Conservation (phyloP, 441 rosid species). For the Erysimum cheiri region DNA sequence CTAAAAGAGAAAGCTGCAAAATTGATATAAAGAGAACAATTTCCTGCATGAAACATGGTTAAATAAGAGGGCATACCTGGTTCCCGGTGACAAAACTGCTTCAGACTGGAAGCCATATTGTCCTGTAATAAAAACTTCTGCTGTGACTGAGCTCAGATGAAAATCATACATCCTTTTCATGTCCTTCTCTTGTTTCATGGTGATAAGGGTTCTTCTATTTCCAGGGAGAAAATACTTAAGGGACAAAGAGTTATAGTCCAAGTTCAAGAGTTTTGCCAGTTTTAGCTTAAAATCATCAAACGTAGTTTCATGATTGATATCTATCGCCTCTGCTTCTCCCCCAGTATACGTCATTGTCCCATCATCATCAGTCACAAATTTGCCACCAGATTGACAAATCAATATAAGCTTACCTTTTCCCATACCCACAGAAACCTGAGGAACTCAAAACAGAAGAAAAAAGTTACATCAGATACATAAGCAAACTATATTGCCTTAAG, state of each 20-base stretch:
- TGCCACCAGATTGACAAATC: constrained; percentile 87
- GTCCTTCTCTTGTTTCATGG: constrained; percentile 74
- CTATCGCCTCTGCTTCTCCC: constrained; percentile 88
- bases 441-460: constrained; percentile 28
- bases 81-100: constrained; percentile 36
- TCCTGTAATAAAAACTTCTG: constrained; percentile 72
- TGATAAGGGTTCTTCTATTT: constrained; percentile 72
- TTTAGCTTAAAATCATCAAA: constrained; percentile 76
- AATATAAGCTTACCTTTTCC: constrained; percentile 83
- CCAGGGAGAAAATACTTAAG: constrained; percentile 93
- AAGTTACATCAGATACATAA: constrained; percentile 12
- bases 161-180: constrained; percentile 84
- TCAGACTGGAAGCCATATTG: constrained; percentile 62
- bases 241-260: constrained; percentile 68
- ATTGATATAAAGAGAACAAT: neutral
- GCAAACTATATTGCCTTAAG: neutral
- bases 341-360: constrained; percentile 73
- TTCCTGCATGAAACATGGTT: constrained; percentile 14
- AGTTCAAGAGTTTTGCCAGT: constrained; percentile 72
- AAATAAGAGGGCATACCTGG: constrained; percentile 55
- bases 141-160: constrained; percentile 70
- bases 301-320: constrained; percentile 66
- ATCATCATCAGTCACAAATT: constrained; percentile 67
- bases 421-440: constrained; percentile 55
- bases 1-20: neutral